Conservation (phyloP, 176 grass and related monocot genomes). For the Elymus sibiricus region DNA sequence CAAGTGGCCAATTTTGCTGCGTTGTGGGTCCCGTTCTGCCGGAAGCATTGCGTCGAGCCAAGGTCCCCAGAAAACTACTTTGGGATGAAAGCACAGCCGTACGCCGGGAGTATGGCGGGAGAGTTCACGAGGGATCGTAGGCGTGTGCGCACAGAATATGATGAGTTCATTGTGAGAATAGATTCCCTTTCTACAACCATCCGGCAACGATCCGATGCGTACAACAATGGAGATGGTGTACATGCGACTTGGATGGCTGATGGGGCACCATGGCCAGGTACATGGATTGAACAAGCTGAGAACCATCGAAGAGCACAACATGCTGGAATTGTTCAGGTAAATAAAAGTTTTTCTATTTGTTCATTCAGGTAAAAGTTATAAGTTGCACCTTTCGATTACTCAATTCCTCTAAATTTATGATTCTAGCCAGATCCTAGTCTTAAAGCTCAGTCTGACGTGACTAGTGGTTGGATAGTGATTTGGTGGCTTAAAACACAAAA, state of each 20-base stretch:
- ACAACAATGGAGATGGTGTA: background rate
- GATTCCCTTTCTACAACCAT: conserved; percentile 24
- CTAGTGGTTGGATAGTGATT: too few species aligned
- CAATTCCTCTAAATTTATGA: background rate
- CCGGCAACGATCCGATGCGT: conserved; percentile 25
- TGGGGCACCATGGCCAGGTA: conserved; percentile 38
- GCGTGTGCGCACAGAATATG: conserved; percentile 32
- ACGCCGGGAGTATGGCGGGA: background rate
- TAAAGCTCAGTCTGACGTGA: too few species aligned
- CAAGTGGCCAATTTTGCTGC: conserved; percentile 25
- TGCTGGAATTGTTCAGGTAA: conserved; percentile 30
- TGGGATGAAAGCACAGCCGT: background rate
- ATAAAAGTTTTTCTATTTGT: too few species aligned
- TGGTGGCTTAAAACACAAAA: too few species aligned
- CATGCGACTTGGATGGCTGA: conserved; percentile 48
- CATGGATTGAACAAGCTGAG: conserved; percentile 28
- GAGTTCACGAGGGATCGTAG: conserved; percentile 33
- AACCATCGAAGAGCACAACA: conserved; percentile 40
- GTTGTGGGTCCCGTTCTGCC: conserved; percentile 42
- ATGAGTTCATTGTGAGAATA: conserved; percentile 47
- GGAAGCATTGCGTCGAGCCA: conserved; percentile 38
- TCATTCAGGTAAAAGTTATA: background rate
- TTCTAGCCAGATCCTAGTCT: background rate
- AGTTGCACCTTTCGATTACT: background rate
- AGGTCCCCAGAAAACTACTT: conserved; percentile 43